Percentiles rank a stretch among this genome's conserved stretches.
Conservation (phyloP, 495 filamentous ascomycete species). For the Coniosporium apollinis region DNA sequence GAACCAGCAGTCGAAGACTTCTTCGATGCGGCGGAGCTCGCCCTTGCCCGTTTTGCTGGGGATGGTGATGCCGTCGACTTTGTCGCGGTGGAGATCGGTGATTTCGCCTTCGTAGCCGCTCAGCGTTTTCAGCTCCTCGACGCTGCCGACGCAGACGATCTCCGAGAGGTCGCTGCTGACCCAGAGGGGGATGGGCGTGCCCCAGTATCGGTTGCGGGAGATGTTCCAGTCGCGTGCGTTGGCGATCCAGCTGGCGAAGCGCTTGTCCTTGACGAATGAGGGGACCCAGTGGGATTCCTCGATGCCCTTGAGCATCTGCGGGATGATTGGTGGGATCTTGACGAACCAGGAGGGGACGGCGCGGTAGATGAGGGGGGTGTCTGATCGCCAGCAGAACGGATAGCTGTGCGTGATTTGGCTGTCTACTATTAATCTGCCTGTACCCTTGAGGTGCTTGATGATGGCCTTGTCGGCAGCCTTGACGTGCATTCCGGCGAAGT, state of each 20-base stretch:
- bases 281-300: constrained; percentile 91
- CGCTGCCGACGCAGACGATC: constrained; percentile 71
- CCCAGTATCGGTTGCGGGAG: constrained; percentile 92
- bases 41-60: constrained; percentile 85
- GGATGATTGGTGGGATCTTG: constrained; percentile 68
- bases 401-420: constrained; percentile 88
- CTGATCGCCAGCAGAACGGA: constrained; percentile 89
- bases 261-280: constrained; percentile 74
- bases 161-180: constrained; percentile 77
- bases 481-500: constrained; percentile 81
- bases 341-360: constrained; percentile 96
- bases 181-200: constrained; percentile 89
- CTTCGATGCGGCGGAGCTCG: constrained; percentile 57
- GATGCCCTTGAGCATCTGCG: constrained; percentile 78
- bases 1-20: constrained; percentile 98
- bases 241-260: constrained; percentile 73
- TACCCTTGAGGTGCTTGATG: constrained; percentile 75
- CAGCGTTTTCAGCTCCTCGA: constrained; percentile 69
- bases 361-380: constrained; percentile 87
- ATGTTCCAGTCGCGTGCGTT: constrained; percentile 98
- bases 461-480: constrained; percentile 91
- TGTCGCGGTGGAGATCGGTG: constrained; percentile 85
- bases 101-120: constrained; percentile 75
- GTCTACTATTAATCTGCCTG: constrained; percentile 68
- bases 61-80: constrained; percentile 92